Conservation (phyloP, 495 filamentous ascomycete species). For the Margaritispora aquatica region DNA sequence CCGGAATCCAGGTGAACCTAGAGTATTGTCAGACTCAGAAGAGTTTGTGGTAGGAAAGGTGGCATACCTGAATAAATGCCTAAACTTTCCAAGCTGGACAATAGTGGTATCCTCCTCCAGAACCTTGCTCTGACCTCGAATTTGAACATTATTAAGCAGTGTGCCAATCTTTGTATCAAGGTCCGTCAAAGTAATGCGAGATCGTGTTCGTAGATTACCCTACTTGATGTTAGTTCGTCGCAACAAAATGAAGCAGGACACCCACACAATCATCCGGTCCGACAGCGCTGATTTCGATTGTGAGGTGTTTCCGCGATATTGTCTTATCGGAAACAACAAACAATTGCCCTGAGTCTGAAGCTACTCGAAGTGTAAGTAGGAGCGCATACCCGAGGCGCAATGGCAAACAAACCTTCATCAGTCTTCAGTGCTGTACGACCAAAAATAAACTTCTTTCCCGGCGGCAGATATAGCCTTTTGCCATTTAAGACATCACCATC, state of each 20-base stretch:
- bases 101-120: conserved; percentile 52
- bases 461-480: conserved; percentile 74
- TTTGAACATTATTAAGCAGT: conserved; percentile 61
- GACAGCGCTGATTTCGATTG: conserved; percentile 63
- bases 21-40: not conserved
- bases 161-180: conserved; percentile 76
- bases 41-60: not conserved
- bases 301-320: conserved; percentile 86
- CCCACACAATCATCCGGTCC: conserved; percentile 63
- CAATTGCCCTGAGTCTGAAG: conserved; percentile 36
- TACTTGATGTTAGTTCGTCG: conserved; percentile 20
- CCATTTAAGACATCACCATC: conserved; percentile 47
- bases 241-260: conserved; percentile 8
- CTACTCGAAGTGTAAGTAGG: not conserved
- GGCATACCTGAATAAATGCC: conserved; percentile 36
- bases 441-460: conserved; percentile 75
- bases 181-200: conserved; percentile 59
- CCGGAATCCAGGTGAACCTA: conserved; percentile 69
- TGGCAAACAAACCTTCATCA: conserved; percentile 29
- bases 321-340: conserved; percentile 61
- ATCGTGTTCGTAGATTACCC: conserved; percentile 55
- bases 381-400: not conserved
- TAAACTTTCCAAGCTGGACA: conserved; percentile 61
- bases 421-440: conserved; percentile 51
- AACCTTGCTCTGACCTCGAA: conserved; percentile 48